Evolutionary conservation across 192 early-diverging fungal species (phyloP).

Genomic region (Umbelopsis sp.): DNA sequence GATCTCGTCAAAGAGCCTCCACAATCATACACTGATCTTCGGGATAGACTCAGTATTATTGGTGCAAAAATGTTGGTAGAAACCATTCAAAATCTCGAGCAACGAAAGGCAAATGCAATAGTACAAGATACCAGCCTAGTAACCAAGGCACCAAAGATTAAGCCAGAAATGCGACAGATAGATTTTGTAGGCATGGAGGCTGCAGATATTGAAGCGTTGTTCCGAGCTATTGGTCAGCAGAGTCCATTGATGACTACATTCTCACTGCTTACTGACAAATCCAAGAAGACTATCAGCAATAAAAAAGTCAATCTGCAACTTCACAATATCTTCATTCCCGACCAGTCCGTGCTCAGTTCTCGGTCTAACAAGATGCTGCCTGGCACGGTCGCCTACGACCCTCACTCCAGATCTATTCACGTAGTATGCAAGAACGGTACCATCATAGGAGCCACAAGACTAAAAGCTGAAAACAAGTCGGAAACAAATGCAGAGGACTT

Average conservation of each 20-base stretch:
- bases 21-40: constrained; percentile 12
- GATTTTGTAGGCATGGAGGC: constrained; percentile 65
- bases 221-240: constrained; percentile 78
- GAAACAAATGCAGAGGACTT: constrained; percentile 61
- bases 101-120: constrained; percentile 55
- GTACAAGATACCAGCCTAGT: constrained; percentile 67
- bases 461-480: constrained; percentile 68
- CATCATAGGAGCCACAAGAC: constrained; percentile 45
- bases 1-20: constrained; percentile 1
- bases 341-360: constrained; percentile 24
- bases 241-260: constrained; percentile 57
- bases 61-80: constrained; percentile 66
- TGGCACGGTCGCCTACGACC: constrained; percentile 46
- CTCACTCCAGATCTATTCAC: constrained; percentile 39
- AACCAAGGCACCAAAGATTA: constrained; percentile 72
- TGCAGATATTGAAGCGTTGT: constrained; percentile 60
- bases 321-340: constrained; percentile 33
- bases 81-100: constrained; percentile 63
- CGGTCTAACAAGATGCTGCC: constrained; percentile 11
- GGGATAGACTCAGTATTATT: constrained; percentile 21
- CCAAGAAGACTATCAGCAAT: not conserved
- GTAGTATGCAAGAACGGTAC: constrained; percentile 56
- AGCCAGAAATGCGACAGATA: constrained; percentile 56
- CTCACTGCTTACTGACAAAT: constrained; percentile 28
- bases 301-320: constrained; percentile 43